Conservation (phyloP, 2,329 filamentous ascomycete genomes). For the Arthrobotrys musiformis region DNA sequence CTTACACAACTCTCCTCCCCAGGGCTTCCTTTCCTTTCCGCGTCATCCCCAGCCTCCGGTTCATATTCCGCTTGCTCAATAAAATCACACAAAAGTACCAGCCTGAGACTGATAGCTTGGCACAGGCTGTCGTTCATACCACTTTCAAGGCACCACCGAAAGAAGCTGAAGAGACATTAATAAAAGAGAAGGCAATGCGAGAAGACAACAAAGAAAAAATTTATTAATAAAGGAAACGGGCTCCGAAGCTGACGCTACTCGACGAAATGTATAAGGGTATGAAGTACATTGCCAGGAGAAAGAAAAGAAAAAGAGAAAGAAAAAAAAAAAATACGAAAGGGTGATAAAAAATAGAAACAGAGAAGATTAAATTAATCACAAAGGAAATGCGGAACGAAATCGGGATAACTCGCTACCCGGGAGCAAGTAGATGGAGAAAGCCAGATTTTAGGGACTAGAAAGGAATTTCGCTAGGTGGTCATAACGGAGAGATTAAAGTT, state of each 20-base stretch:
- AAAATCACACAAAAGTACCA: constrained; percentile 40
- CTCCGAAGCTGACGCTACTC: constrained; percentile 56
- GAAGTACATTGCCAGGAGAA: constrained; percentile 54
- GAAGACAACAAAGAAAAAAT: constrained; percentile 42
- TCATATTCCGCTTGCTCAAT: constrained; percentile 32
- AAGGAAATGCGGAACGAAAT: constrained; percentile 54
- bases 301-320: constrained; percentile 40
- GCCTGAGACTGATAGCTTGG: background rate
- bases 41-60: constrained; percentile 36
- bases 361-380: constrained; percentile 55
- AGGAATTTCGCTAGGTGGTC: constrained; percentile 21
- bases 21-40: constrained; percentile 17
- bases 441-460: constrained; percentile 34
- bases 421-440: constrained; percentile 23
- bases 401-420: constrained; percentile 23
- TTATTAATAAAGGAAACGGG: constrained; percentile 56
- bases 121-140: background rate
- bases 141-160: constrained; percentile 48
- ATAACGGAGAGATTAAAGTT: constrained; percentile 22
- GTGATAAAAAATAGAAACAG: constrained; percentile 54
- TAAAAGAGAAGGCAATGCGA: constrained; percentile 35
- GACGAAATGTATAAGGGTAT: constrained; percentile 57
- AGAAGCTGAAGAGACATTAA: constrained; percentile 58
- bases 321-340: too few relatives aligned
- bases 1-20: constrained; percentile 37